Conservation (phyloP, 2,329 filamentous ascomycete genomes). For the Alternaria triticina region DNA sequence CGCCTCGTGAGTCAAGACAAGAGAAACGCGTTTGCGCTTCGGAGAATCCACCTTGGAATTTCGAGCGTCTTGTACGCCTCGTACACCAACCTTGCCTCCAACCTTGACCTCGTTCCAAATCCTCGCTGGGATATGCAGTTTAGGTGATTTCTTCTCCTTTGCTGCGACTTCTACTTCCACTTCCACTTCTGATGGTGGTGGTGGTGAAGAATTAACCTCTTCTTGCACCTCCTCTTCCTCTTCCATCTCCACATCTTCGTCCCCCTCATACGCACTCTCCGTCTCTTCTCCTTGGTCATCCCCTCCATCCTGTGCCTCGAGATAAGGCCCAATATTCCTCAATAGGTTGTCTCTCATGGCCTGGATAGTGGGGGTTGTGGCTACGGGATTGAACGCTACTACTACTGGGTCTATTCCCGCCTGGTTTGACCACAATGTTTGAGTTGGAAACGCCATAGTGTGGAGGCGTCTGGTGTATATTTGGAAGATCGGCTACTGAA, state of each 20-base stretch:
- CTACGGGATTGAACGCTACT: not conserved
- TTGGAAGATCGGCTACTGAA: not conserved
- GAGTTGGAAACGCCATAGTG: no score
- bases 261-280: not conserved
- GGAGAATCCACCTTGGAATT: not conserved
- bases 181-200: not conserved
- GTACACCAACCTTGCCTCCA: not conserved
- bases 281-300: not conserved
- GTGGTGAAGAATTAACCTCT: not conserved
- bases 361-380: not conserved
- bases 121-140: not conserved
- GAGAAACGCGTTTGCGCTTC: not conserved
- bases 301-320: not conserved
- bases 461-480: not conserved
- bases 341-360: not conserved
- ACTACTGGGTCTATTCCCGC: no score
- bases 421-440: no score
- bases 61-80: not conserved
- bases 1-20: fast-evolving
- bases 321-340: not conserved
- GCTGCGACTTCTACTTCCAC: not conserved
- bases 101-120: not conserved
- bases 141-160: not conserved
- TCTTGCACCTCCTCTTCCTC: not conserved
- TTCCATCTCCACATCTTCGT: not conserved